Evolutionary conservation across 495 filamentous ascomycete species (phyloP), one percentile per base, ranked within the genome.

Genomic region (Recurvomyces mirabilis): DNA sequence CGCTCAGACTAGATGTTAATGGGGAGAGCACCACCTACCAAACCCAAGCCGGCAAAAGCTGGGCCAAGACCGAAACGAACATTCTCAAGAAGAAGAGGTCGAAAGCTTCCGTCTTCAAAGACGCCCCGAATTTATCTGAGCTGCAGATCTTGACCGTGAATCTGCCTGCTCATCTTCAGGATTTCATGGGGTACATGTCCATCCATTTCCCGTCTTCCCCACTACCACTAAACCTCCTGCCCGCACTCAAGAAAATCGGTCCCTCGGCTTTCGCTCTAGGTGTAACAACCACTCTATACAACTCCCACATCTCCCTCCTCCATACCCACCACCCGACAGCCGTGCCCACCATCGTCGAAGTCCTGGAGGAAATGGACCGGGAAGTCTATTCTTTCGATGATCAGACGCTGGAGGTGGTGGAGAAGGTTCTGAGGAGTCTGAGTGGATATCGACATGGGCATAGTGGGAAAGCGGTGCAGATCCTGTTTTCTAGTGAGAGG

Each of bases 301-400:
- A 89, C 58, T 74, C 81, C 35, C 63, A 88, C 26, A 65, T 87
- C 17, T 53, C 64, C 19, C 70, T 82, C 25, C 64, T 75, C 45
- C 88, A 82, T 78, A 61, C 60, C 24, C 69, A 71, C 2, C 75
- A 76, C 49, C 43, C 43, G 1, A 67, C 70, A 4, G 75, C 91
- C 53, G 62, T 83, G 1, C 53, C 62, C 9, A 71, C 68, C 9
- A 72, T 88, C 25, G 56, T 78, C 10, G 65, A 74, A 10, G 62
- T 87, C 3, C 62, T 93, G 5, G 61, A 67, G 31, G 85, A 94
- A 60, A 94, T 94, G 87, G 76, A 82, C 29, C 60, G 71, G 7
- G 73, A 68, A 1, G 85, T 83, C 6, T 59, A 89, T 19, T 73
- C 74, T 15, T 71, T 73, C 24, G 71, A 86, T 48, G 47, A 48